Percentiles rank a stretch among this genome's conserved stretches.
phyloP scores from a whole-genome alignment of 257 asterid species.

The Capsicum rhomboideum region DNA sequence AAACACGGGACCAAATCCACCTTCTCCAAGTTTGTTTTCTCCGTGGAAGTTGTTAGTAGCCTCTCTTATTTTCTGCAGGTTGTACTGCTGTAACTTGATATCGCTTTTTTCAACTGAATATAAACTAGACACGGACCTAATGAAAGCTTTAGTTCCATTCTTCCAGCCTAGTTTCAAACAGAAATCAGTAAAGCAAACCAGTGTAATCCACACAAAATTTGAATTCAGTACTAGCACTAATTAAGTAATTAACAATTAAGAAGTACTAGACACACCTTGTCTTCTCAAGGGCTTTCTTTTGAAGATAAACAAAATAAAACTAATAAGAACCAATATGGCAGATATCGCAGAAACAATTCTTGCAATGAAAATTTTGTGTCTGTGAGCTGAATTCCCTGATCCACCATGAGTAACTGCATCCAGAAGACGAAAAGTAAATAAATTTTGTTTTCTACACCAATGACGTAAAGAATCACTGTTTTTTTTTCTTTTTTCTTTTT shows the following conservation, averaged over 20 bases:
- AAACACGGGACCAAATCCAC: conserved; percentile 14
- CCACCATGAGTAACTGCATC: neutral
- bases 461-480: neutral
- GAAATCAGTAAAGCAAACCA: neutral
- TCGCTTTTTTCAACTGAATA: neutral
- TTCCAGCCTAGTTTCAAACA: neutral
- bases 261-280: neutral
- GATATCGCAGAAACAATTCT: neutral
- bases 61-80: neutral
- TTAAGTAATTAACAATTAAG: neutral
- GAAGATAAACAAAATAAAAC: neutral
- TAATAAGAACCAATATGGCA: neutral
- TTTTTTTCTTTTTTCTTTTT: no score
- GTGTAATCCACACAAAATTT: neutral
- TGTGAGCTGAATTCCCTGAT: neutral
- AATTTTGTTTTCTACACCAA: neutral
- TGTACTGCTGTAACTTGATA: neutral
- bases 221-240: neutral
- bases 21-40: conserved; percentile 10
- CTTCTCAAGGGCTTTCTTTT: neutral
- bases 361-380: neutral
- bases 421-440: neutral
- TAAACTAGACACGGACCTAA: neutral
- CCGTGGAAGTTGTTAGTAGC: conserved; percentile 6
- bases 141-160: neutral